Conservation (phyloP, 2,329 filamentous ascomycete genomes). For the Emmonsia crescens region DNA sequence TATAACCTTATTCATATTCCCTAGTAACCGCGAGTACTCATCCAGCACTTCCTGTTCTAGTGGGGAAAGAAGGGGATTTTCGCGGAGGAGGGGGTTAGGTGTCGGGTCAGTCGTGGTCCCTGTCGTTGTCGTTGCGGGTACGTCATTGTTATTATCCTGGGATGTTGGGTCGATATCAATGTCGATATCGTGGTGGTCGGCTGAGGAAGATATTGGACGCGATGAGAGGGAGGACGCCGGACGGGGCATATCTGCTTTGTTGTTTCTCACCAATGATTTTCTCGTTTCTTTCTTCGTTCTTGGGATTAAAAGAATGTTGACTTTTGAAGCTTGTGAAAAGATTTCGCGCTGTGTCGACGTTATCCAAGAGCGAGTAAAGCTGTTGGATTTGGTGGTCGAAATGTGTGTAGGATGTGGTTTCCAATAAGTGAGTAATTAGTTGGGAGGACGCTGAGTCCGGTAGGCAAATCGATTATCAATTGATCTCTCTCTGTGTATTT, state of each 20-base stretch:
- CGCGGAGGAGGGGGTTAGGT: constrained; percentile 29
- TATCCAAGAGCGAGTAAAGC: no score
- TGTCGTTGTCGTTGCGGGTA: not conserved
- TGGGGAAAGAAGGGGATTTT: constrained; percentile 47
- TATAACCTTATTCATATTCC: constrained; percentile 77
- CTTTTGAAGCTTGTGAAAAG: not conserved
- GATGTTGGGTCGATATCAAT: not conserved
- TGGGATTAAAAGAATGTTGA: no score
- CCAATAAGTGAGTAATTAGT: not conserved
- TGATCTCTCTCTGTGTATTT: not conserved
- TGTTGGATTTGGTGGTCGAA: not conserved
- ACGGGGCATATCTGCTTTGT: constrained; percentile 7
- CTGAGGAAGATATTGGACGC: not conserved
- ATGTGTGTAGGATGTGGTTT: no score
- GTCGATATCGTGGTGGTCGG: constrained; percentile 38
- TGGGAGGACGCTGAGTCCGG: not conserved
- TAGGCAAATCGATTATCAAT: not conserved
- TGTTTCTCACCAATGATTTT: not conserved
- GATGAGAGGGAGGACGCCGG: constrained; percentile 8
- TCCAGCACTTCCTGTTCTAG: constrained; percentile 91
- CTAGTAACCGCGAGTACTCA: constrained; percentile 77
- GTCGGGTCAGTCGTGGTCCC: constrained; percentile 8
- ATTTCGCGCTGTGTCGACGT: no score
- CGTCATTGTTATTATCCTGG: not conserved
- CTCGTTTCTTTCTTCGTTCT: not conserved